Evolutionary conservation across 129 eudicot genomes (phyloP).

Genomic region (Lactuca saligna): DNA sequence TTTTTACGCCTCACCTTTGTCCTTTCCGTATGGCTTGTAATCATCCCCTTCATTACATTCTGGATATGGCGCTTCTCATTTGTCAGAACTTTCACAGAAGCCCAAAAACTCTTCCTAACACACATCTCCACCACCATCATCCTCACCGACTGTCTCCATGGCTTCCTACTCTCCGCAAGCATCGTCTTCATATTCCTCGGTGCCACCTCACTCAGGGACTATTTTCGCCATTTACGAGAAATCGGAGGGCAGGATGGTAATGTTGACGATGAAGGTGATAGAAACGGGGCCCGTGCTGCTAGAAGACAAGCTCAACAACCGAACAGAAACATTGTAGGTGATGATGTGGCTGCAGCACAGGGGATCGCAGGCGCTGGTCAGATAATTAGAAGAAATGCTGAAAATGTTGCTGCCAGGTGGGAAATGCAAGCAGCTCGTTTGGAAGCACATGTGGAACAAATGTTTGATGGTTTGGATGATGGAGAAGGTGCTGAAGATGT

Average conservation of each 20-base stretch:
- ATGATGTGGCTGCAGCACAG: conserved; percentile 72
- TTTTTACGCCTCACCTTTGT: conserved; percentile 85
- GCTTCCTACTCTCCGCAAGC: conserved; percentile 91
- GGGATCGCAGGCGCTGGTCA: conserved; percentile 92
- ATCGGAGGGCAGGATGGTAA: conserved; percentile 74
- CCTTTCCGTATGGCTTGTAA: conserved; percentile 85
- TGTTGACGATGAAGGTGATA: conserved; percentile 80
- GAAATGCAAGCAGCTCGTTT: conserved; percentile 98
- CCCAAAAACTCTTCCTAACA: conserved; percentile 69
- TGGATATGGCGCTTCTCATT: conserved; percentile 97
- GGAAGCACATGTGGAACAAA: conserved; percentile 94
- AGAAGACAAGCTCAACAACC: conserved; percentile 72
- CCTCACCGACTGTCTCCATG: conserved; percentile 90
- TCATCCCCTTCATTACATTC: conserved; percentile 85
- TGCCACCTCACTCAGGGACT: conserved; percentile 88
- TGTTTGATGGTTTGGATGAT: conserved; percentile 96
- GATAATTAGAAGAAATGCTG: conserved; percentile 82
- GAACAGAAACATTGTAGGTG: conserved; percentile 64
- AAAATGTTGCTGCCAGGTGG: conserved; percentile 94
- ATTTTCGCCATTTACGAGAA: conserved; percentile 86
- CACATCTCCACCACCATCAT: conserved; percentile 62
- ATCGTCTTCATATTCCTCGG: conserved; percentile 94
- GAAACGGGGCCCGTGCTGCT: conserved; percentile 88
- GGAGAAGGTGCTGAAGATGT: conserved; percentile 99
- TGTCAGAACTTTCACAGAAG: conserved; percentile 78